Conservation (phyloP, 1,139 yeast genomes). For the Suhomyces taliae region DNA sequence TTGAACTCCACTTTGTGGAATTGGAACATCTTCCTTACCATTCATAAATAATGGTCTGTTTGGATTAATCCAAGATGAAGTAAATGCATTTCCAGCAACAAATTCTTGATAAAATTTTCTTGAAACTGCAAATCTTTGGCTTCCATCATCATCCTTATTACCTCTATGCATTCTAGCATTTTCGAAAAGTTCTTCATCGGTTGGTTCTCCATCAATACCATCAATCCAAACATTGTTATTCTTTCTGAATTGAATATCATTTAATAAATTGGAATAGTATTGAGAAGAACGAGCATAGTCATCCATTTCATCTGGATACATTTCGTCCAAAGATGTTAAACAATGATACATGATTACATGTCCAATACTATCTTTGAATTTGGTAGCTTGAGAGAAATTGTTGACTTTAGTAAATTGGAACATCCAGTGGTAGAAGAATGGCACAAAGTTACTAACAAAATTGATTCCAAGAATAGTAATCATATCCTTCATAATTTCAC, state of each 20-base stretch:
- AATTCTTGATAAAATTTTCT: constrained; percentile 31
- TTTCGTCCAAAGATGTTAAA: constrained; percentile 28
- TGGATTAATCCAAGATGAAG: constrained; percentile 36
- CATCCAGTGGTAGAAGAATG: constrained; percentile 51
- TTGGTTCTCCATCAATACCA: constrained; percentile 24
- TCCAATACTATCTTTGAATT: constrained; percentile 38
- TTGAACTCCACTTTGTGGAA: constrained; percentile 5
- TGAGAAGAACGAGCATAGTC: constrained; percentile 27
- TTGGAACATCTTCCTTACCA: constrained; percentile 1
- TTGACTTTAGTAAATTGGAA: constrained; percentile 18
- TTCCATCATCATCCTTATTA: constrained; percentile 9
- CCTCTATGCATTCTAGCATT: constrained; percentile 6
- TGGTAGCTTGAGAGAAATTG: constrained; percentile 16
- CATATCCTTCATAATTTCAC: constrained; percentile 30
- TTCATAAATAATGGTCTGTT: constrained; percentile 27
- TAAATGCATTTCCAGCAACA: constrained; percentile 31
- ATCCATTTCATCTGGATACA: constrained; percentile 29
- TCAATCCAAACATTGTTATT: constrained; percentile 31
- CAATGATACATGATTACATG: constrained; percentile 30
- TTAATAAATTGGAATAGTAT: constrained; percentile 24
- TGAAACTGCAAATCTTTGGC: constrained; percentile 10
- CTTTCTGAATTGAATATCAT: constrained; percentile 32
- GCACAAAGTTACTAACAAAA: constrained; percentile 45
- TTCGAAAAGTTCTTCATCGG: constrained; percentile 17
- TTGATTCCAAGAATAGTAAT: constrained; percentile 44